These are phyloP conservation scores for Aspergillus niger DNA, from an alignment of 2,329 filamentous ascomycete species.

Conservation along the genomic window DNA sequence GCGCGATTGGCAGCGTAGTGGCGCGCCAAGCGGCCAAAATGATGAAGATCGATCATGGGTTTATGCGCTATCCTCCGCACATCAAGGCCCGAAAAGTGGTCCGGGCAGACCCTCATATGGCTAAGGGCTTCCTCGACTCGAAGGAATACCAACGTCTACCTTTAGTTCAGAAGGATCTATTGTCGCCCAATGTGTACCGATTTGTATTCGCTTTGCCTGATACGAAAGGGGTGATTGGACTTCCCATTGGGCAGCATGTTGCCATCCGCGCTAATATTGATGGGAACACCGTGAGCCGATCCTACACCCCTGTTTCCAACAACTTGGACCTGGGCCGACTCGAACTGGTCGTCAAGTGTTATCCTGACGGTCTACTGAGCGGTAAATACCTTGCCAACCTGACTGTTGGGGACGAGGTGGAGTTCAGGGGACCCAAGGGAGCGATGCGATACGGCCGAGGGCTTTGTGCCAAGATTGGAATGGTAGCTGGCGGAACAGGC, in stretches of 20 bases:
- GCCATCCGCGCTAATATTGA: slow-evolving; percentile 53
- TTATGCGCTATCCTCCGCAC: slow-evolving; percentile 38
- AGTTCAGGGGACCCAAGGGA: slow-evolving; percentile 41
- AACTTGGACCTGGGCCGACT: slow-evolving; percentile 34
- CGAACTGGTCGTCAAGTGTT: slow-evolving; percentile 41
- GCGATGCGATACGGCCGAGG: slow-evolving; percentile 34
- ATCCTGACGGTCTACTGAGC: slow-evolving; percentile 37
- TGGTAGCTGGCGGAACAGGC: slow-evolving; percentile 45
- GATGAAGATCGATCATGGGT: slow-evolving; percentile 30
- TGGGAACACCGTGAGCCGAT: slow-evolving; percentile 51
- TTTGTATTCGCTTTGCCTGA: slow-evolving; percentile 54
- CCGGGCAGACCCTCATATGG: slow-evolving; percentile 43
- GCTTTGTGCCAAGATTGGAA: slow-evolving; percentile 36
- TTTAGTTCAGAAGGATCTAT: slow-evolving; percentile 33
- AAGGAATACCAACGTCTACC: slow-evolving; percentile 52
- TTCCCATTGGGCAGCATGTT: slow-evolving; percentile 61
- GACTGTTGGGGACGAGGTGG: slow-evolving; percentile 33
- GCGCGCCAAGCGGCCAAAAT: slow-evolving; percentile 21
- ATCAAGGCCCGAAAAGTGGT: slow-evolving; percentile 43
- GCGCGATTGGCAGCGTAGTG: slow-evolving; percentile 15
- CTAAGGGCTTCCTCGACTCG: slow-evolving; percentile 53
- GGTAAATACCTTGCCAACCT: slow-evolving; percentile 33
- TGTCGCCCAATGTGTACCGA: slow-evolving; percentile 40
- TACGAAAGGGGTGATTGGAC: slow-evolving; percentile 49
- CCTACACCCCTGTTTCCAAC: slow-evolving; percentile 54